Evolutionary conservation across 805 yeast genomes (phyloP).

Genomic region (Candida taoyuanica): DNA sequence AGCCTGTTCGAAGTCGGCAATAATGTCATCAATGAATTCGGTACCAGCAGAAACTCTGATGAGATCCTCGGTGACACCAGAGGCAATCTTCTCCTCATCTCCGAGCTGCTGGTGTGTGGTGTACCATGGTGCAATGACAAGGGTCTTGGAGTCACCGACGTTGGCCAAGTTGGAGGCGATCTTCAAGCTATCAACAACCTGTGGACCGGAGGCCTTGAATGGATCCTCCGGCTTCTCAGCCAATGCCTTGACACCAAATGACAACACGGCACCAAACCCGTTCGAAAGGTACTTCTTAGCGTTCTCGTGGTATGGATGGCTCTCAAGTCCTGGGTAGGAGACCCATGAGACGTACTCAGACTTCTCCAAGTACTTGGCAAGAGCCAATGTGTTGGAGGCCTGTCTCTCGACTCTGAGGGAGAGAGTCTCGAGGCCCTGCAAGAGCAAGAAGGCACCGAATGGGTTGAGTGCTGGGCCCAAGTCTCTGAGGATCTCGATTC

Average conservation of each 20-base stretch:
- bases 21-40: constrained; percentile 86
- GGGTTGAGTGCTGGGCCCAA: constrained; percentile 89
- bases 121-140: constrained; percentile 92
- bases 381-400: constrained; percentile 70
- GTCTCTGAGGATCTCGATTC: constrained; percentile 86
- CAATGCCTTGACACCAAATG: constrained; percentile 80
- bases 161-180: constrained; percentile 91
- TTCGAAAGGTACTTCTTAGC: constrained; percentile 78
- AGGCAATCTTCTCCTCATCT: constrained; percentile 71
- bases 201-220: constrained; percentile 74
- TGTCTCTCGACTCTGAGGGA: constrained; percentile 94
- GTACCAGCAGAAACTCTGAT: constrained; percentile 89
- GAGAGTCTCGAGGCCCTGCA: constrained; percentile 93
- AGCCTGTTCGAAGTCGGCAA: constrained; percentile 84
- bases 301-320: constrained; percentile 70
- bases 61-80: constrained; percentile 87
- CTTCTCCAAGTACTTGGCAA: constrained; percentile 72
- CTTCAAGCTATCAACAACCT: constrained; percentile 77
- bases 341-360: constrained; percentile 82
- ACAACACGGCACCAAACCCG: constrained; percentile 84
- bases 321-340: constrained; percentile 83
- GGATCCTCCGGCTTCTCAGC: constrained; percentile 48
- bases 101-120: constrained; percentile 92
- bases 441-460: constrained; percentile 76
- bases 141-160: constrained; percentile 94